Evolutionary conservation across 805 yeast species (phyloP), one percentile per base, ranked within the genome.

Genomic region (Lipomyces orientalis): DNA sequence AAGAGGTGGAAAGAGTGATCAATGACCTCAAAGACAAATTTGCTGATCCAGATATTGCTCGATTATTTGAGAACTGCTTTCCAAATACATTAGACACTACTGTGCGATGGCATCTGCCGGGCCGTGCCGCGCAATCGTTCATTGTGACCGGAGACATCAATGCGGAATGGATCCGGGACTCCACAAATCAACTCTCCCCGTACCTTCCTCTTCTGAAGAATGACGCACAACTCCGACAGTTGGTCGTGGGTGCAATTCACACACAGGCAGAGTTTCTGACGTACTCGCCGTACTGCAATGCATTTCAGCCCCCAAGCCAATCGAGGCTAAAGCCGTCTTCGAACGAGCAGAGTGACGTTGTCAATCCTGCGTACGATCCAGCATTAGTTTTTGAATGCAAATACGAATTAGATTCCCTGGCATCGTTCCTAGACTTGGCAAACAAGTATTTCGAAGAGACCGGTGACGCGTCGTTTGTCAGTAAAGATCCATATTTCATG

Each of bases 21-120:
- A 75, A 71, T 1, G 88, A 86, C 60, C 79, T 90, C 76, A 83
- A 79, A 60, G 60, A 61, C 12, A 81, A 83, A 70, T 79, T 91
- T 22, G 75, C 76, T 46, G 88, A 88, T 75, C 84, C 84, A 0
- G 97, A 92, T 76, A 78, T 93, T 62, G 90, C 89, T 2, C 79
- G 94, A 61, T 77, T 92, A 65, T 84, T 92, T 72, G 97, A 92
- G 74, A 92, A 92, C 76, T 83, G 94, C 56, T 83, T 91, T 66
- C 97, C 97, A 6, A 92, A 92, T 76, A 92, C 97, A 0, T 79
- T 92, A 62, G 97, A 92, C 74, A 92, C 97, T 0, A 91, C 97
- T 0, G 86, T 92, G 59, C 80, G 90, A 63, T 92, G 92, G 91
- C 91, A 89, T 76, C 71, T 75, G 2, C 72, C 76, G 19, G 73